phyloP scores from a whole-genome alignment of 2,329 filamentous ascomycete species.

The Metarhizium guizhouense region DNA sequence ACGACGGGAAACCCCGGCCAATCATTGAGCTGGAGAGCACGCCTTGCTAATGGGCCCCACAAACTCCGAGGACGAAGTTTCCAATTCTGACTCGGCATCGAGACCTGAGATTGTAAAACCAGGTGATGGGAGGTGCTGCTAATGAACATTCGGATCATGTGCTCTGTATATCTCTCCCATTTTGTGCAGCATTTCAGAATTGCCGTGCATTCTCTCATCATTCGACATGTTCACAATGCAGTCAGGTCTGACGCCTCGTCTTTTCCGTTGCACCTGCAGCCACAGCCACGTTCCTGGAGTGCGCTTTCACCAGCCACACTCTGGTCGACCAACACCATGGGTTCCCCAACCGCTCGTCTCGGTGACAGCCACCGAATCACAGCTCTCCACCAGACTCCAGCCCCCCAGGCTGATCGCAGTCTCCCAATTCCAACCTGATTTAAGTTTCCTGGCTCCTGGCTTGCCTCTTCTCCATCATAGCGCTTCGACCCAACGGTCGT shows the following conservation, averaged over 20 bases:
- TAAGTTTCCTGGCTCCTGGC: not conserved
- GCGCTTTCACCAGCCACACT: not conserved
- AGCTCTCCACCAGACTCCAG: conserved; percentile 2
- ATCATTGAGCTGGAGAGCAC: not conserved
- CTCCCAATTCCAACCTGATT: not conserved
- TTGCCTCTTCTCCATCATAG: not conserved
- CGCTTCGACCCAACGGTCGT: not conserved
- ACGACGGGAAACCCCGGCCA: not conserved
- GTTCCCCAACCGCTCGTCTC: not conserved
- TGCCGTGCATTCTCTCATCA: too few species aligned
- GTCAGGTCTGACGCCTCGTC: too few species aligned
- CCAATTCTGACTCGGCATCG: not conserved
- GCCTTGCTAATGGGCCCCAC: not conserved
- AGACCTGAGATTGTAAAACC: too few species aligned
- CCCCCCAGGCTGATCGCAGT: not conserved
- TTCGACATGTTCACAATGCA: too few species aligned
- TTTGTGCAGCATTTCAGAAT: too few species aligned
- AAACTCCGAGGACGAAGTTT: not conserved
- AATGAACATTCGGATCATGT: too few species aligned
- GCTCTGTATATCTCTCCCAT: too few species aligned
- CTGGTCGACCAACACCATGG: not conserved
- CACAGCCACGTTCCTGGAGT: not conserved
- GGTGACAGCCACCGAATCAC: conserved; percentile 9
- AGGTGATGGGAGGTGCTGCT: too few species aligned
- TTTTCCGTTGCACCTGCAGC: not conserved